Percentiles rank a stretch among this genome's conserved stretches.
Evolutionary conservation across 2,329 filamentous ascomycete genomes (phyloP).

Genomic region (Bipolaris cookei): DNA sequence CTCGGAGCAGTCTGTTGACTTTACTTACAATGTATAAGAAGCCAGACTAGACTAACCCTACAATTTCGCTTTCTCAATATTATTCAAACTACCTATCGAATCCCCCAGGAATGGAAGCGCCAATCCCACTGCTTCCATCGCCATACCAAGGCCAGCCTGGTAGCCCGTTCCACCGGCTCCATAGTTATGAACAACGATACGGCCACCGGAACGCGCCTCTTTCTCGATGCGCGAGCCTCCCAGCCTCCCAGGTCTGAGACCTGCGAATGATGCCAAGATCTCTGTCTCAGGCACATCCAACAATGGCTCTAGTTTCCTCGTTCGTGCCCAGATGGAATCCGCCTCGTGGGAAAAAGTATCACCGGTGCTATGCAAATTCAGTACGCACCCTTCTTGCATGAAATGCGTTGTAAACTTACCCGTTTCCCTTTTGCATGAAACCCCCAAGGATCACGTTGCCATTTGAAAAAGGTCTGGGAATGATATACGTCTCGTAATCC

Average conservation of each 20-base stretch:
- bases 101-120: not conserved
- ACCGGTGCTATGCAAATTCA: constrained; percentile 14
- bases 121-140: constrained; percentile 18
- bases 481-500: constrained; percentile 31
- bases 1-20: not conserved
- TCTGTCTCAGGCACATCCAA: constrained; percentile 21
- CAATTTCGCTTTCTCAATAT: not conserved
- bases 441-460: constrained; percentile 29
- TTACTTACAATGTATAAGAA: not conserved
- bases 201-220: constrained; percentile 1
- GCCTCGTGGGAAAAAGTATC: constrained; percentile 23
- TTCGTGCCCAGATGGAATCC: constrained; percentile 23
- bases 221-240: constrained; percentile 27
- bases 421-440: constrained; percentile 26
- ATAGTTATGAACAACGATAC: constrained; percentile 25
- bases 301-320: constrained; percentile 20
- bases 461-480: constrained; percentile 27
- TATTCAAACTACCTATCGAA: not conserved
- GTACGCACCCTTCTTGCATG: not conserved
- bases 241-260: constrained; percentile 22
- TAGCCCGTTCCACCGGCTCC: constrained; percentile 26
- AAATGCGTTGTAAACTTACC: constrained; percentile 8
- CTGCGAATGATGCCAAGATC: constrained; percentile 24
- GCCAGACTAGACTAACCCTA: not conserved
- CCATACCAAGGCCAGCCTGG: constrained; percentile 29